Percentiles rank a stretch among this genome's conserved stretches.
These are phyloP conservation scores for Monosporascus sp. DNA, from an alignment of 2,329 filamentous ascomycete genomes.

Conservation along the genomic window DNA sequence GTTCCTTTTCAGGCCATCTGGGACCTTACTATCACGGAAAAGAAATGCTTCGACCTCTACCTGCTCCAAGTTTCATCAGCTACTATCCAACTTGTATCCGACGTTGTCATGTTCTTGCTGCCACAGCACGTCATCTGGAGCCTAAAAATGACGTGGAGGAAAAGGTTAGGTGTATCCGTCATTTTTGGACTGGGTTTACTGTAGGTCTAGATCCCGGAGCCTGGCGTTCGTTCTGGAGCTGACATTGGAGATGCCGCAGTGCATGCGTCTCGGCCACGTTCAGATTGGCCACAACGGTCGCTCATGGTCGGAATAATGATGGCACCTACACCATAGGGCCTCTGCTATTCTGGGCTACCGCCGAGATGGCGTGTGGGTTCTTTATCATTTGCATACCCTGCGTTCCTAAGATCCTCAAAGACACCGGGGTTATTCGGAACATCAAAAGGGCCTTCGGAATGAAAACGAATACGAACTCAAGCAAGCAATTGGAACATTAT, in stretches of 20 bases:
- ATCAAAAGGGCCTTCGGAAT: conserved; percentile 13
- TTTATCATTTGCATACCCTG: conserved; percentile 35
- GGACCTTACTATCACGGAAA: conserved; percentile 17
- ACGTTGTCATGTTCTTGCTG: conserved; percentile 24
- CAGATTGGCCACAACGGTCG: conserved; percentile 29
- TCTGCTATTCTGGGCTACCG: conserved; percentile 37
- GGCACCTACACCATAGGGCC: conserved; percentile 32
- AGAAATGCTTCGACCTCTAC: conserved; percentile 13
- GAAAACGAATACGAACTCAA: conserved; percentile 10
- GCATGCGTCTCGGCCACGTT: conserved; percentile 35
- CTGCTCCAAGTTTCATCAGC: conserved; percentile 15
- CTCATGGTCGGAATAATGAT: conserved; percentile 24
- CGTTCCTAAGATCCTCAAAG: conserved; percentile 31
- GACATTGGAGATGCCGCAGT: conserved; percentile 15
- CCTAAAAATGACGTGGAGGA: conserved; percentile 24
- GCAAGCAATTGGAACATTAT: conserved; percentile 5
- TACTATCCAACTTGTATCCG: conserved; percentile 19
- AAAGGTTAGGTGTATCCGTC: conserved; percentile 25
- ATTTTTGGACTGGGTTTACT: conserved; percentile 27
- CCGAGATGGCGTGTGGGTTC: conserved; percentile 41
- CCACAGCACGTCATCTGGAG: conserved; percentile 27
- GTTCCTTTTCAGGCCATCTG: conserved; percentile 21
- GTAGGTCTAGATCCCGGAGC: conserved; percentile 6
- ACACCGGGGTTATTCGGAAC: conserved; percentile 14
- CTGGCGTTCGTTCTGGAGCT: no score